These are phyloP conservation scores for Solanum sejunctum DNA, from an alignment of 257 asterid species.

Conservation along the genomic window DNA sequence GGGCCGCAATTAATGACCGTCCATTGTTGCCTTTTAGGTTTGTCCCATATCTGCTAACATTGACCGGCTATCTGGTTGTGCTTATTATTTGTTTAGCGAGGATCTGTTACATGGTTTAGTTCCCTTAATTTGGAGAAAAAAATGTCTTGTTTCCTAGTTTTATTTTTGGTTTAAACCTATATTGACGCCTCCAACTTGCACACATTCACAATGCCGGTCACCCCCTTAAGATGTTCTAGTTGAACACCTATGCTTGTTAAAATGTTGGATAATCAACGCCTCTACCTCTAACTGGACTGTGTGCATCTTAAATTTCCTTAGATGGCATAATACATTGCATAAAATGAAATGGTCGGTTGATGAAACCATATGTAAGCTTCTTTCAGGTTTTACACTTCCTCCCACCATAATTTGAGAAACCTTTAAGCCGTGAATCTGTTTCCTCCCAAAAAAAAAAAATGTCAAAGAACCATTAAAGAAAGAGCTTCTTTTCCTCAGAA, in stretches of 20 bases:
- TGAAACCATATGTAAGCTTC: not conserved
- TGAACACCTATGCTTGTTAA: not conserved
- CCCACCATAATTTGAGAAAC: not conserved
- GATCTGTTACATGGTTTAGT: not conserved
- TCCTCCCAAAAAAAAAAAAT: not conserved
- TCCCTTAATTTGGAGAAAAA: not conserved
- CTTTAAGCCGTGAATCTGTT: not conserved
- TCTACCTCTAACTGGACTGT: not conserved
- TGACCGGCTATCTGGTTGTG: not conserved
- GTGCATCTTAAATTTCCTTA: not conserved
- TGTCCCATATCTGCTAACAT: slow-evolving; percentile 5
- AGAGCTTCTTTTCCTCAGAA: not conserved
- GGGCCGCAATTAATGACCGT: slow-evolving; percentile 93
- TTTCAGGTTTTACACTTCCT: not conserved
- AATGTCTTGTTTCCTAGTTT: not conserved
- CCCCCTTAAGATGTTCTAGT: not conserved
- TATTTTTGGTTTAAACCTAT: not conserved
- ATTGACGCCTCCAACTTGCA: not conserved
- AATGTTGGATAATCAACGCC: not conserved
- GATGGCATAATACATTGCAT: not conserved
- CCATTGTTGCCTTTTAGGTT: slow-evolving; percentile 93
- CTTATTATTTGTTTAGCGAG: not conserved
- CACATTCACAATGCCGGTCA: not conserved
- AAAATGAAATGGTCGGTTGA: not conserved
- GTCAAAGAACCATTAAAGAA: not conserved